Evolutionary conservation across 306 rosid genomes (phyloP).

Genomic region (Fragaria vesca): DNA sequence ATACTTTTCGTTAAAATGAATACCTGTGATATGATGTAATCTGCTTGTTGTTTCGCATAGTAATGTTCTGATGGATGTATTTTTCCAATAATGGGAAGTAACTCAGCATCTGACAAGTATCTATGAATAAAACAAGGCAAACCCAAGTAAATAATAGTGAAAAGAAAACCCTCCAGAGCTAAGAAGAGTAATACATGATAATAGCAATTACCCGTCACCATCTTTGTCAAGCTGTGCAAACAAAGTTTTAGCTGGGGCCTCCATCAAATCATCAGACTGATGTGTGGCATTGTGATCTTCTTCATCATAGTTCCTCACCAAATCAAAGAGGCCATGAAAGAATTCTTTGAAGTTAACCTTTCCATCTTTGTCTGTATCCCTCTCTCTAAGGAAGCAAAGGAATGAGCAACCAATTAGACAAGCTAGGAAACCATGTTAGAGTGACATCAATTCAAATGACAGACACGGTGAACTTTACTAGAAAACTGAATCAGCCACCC

Average conservation of each 20-base stretch:
- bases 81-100: conserved; percentile 80
- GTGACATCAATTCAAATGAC: background rate
- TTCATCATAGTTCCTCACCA: conserved; percentile 87
- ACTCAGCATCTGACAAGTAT: conserved; percentile 67
- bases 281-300: conserved; percentile 66
- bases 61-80: conserved; percentile 95
- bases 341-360: conserved; percentile 89
- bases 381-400: conserved; percentile 54
- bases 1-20: conserved; percentile 13
- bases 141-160: conserved; percentile 22
- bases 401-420: conserved; percentile 30
- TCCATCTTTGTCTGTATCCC: conserved; percentile 87
- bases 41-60: conserved; percentile 93
- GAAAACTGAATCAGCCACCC: background rate
- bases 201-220: conserved; percentile 71
- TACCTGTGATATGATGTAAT: conserved; percentile 89
- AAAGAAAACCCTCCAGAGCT: conserved; percentile 24
- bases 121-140: conserved; percentile 39
- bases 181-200: conserved; percentile 10
- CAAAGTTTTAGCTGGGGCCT: conserved; percentile 73
- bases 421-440: background rate
- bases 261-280: conserved; percentile 53
- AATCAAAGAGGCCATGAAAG: conserved; percentile 95
- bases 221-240: conserved; percentile 86
- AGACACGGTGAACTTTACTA: background rate